phyloP scores from a whole-genome alignment of 345 rosid genomes.

The Bretschneidera sinensis region DNA sequence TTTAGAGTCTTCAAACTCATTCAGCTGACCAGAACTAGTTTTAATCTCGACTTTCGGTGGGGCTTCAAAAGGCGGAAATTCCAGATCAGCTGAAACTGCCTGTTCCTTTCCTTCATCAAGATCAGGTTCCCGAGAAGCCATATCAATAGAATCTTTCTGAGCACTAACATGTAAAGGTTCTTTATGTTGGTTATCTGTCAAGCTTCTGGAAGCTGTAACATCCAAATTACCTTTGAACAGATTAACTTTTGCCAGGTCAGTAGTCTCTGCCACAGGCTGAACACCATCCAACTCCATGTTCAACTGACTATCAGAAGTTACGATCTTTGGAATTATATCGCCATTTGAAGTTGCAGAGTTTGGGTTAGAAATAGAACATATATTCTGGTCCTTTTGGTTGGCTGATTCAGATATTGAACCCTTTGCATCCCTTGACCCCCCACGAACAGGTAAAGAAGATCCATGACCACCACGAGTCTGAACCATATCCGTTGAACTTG shows the following conservation, averaged over 20 bases:
- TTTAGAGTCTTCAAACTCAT: slow-evolving; percentile 36
- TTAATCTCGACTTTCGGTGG: slow-evolving; percentile 33
- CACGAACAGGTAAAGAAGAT: slow-evolving; percentile 47
- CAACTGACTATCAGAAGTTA: slow-evolving; percentile 37
- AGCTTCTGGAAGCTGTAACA: slow-evolving; percentile 28
- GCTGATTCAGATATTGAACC: slow-evolving; percentile 48
- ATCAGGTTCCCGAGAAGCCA: slow-evolving; percentile 40
- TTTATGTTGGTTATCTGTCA: slow-evolving; percentile 25
- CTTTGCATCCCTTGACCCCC: slow-evolving; percentile 53
- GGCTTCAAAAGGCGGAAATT: slow-evolving; percentile 33
- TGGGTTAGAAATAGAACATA: slow-evolving; percentile 40
- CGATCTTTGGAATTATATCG: slow-evolving; percentile 40
- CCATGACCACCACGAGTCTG: slow-evolving; percentile 75
- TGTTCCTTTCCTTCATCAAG: slow-evolving; percentile 38
- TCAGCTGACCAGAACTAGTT: slow-evolving; percentile 30
- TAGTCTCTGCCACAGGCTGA: slow-evolving; percentile 32
- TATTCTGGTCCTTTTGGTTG: slow-evolving; percentile 50
- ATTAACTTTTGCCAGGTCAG: slow-evolving; percentile 31
- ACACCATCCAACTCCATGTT: slow-evolving; percentile 42
- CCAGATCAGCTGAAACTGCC: slow-evolving; percentile 34
- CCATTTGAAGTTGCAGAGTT: slow-evolving; percentile 53
- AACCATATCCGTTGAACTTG: slow-evolving; percentile 65
- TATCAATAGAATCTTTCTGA: slow-evolving; percentile 21
- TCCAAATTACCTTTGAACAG: slow-evolving; percentile 37
- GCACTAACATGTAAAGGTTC: slow-evolving; percentile 29